Evolutionary conservation across 345 rosid species (phyloP), one percentile per base, ranked within the genome.

Genomic region (Draba incana): DNA sequence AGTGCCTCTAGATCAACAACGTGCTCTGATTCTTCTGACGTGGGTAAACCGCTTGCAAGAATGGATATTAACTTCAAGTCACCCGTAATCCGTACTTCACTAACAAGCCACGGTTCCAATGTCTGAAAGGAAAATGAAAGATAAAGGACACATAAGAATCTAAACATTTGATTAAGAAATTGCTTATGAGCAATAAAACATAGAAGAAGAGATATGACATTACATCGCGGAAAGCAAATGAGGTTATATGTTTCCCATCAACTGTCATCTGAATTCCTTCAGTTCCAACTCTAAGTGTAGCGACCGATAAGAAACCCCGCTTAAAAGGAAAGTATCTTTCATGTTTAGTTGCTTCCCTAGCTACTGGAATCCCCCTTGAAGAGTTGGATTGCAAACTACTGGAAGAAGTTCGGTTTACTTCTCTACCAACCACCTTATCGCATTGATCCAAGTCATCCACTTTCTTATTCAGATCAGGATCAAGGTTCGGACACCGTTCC

Each of bases 171-270:
- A 38, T 49, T 42, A n/a, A 25, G 56, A 75, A 48, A 37, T 51
- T 59, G 38, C 13, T 38, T 24, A 43, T 5, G 37, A 48, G 57
- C 33, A 63, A 23, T 71, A 11, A 57, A 30, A 24, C 23, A 57
- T 45, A 38, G 12, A 56, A 27, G 68, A 72, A 52, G 64, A 60
- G 68, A 67, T 80, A 68, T 72, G 78, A 66, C 64, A 39, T 82
- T 84, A 94, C 99, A 78, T 91, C 99, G 8, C 92, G 91, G 78
- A 81, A 91, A 70, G 96, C 95, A 71, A 94, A 94, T 41, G 99
- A 94, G 45, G 98, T 89, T 69, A 87, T 70, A 81, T 91, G 97
- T 85, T 91, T 94, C 71, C 99, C 99, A 74, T 94, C 99, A 62
- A 91, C 88, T 24, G 96, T 94, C 85, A 82, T 91, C 76, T 91